Percentiles rank a stretch among this genome's conserved stretches.
phyloP scores from a whole-genome alignment of 441 rosid species.

The Arabidopsis lyrata region DNA sequence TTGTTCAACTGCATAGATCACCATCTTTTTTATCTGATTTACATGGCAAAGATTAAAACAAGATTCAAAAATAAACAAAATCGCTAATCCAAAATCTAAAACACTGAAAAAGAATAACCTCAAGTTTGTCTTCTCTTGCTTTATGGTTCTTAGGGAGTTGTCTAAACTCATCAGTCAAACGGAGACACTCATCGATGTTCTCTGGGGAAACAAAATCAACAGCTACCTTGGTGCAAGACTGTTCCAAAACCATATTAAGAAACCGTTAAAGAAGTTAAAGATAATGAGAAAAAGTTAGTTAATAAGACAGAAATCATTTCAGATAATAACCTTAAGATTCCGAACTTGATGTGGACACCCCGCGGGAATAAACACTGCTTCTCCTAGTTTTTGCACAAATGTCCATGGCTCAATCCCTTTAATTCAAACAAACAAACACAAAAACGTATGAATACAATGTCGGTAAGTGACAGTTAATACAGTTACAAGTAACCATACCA shows the following conservation, averaged over 20 bases:
- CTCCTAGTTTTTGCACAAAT: constrained; percentile 80
- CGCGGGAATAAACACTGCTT: constrained; percentile 93
- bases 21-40: constrained; percentile 87
- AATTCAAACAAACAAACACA: not conserved
- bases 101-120: constrained; percentile 51
- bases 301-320: not conserved
- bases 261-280: too few relatives aligned
- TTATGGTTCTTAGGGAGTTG: constrained; percentile 82
- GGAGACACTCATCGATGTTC: constrained; percentile 77
- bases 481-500: constrained; percentile 51
- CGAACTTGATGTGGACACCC: constrained; percentile 99
- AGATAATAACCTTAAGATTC: constrained; percentile 73
- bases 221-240: constrained; percentile 97
- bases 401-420: constrained; percentile 95
- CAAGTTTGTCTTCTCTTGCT: constrained; percentile 94
- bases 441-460: not conserved
- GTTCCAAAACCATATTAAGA: too few relatives aligned
- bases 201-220: constrained; percentile 94
- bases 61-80: not conserved
- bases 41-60: not conserved
- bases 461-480: not conserved
- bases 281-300: not conserved
- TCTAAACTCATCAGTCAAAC: constrained; percentile 84
- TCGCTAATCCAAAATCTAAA: not conserved
- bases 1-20: constrained; percentile 64